Base-by-base conservation (phyloP, 148 eudicot genomes). In the Chenopodium berlandieri region DNA sequence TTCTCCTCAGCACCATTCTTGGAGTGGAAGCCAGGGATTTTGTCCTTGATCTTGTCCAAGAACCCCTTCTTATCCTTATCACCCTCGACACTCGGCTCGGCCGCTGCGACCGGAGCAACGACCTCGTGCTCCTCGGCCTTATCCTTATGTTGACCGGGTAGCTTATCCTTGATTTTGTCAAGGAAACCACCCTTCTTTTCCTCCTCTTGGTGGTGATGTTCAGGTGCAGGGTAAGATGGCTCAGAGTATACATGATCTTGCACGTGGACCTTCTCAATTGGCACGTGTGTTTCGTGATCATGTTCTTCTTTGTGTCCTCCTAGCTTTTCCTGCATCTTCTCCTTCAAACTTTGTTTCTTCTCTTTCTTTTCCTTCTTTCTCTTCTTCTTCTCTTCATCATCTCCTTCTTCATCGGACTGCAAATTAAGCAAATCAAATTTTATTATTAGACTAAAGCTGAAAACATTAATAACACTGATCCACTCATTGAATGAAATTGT, bases 401-500 rank as follows among this genome's bases (percentile, higher is more conserved):
- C 87, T 56, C 84, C 91, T 75, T 90, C 90, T 16, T 88, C 92
- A 32, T 89, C 89, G 5, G 90, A 91, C 94, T 91, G 90, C 82
- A 86, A 71, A 40, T 73, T 2, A 40, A 5, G 1, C 44, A 40
- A 40, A 40, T 40, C 0, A 40, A 40, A 40, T 40, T 40, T 1
- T 40, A 40, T 40, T 40, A 6, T 40, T 40, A 40, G 30, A 64
- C 63, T 70, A 27, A 48, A 62, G 9, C 2, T 0, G 0, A 10
- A 10, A 3, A 50, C 13, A 13, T 16, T 2, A 14, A 56, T 56
- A 17, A 56, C 22, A 14, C 62, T 17, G 62, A 56, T 56, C 1
- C 0, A 14, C 62, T 2, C 12, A 1, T 48, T 54, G 14, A 31
- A 31, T 34, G 37, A 56, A 3, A 2, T 17, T 56, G 22, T 56